Evolutionary conservation across 108 stramenopile genomes (phyloP).

Genomic region (Chaetoceros tenuissimus): DNA sequence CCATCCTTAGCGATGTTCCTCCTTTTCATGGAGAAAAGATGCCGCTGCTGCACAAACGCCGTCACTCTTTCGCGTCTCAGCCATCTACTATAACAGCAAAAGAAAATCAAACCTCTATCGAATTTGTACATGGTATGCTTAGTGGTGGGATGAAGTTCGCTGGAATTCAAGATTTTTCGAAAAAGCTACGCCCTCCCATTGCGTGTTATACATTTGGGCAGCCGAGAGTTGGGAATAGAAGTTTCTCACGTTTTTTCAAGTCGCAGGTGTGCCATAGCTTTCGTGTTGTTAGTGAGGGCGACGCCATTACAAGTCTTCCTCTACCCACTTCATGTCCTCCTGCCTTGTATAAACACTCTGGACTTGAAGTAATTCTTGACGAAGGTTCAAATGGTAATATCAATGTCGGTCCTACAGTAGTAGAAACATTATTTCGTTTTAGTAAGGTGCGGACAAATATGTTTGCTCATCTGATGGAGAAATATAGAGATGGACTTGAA

Average conservation of each 20-base stretch:
- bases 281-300: conserved; percentile 66
- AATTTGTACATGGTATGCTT: not conserved
- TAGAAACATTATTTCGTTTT: conserved; percentile 74
- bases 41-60: too few relatives aligned
- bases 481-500: conserved; percentile 64
- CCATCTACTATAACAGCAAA: too few relatives aligned
- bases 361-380: conserved; percentile 65
- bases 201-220: conserved; percentile 72
- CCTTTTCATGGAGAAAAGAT: too few relatives aligned
- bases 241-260: conserved; percentile 63
- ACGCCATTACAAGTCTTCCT: conserved; percentile 63
- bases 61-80: too few relatives aligned
- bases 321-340: conserved; percentile 30
- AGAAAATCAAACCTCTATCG: too few relatives aligned
- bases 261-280: conserved; percentile 71
- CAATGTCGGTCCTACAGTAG: conserved; percentile 70
- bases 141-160: conserved; percentile 7
- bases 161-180: not conserved
- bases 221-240: conserved; percentile 35
- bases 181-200: conserved; percentile 59
- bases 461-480: conserved; percentile 49
- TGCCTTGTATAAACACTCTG: conserved; percentile 71
- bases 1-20: too few relatives aligned
- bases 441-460: conserved; percentile 61
- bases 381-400: conserved; percentile 75